Conservation (phyloP, 164 flowering plant species). For the Brasenia schreberi region DNA sequence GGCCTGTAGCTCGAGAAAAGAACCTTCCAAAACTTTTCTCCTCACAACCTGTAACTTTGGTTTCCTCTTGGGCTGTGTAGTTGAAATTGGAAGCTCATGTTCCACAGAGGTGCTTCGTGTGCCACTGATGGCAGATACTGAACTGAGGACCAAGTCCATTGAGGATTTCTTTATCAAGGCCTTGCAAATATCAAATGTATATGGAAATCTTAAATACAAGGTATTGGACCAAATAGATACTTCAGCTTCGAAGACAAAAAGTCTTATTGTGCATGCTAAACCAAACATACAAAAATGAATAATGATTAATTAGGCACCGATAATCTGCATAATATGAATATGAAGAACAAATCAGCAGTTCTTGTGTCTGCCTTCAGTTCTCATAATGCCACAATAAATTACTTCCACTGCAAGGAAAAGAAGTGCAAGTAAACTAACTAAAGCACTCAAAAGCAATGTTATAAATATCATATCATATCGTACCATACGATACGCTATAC, state of each 20-base stretch:
- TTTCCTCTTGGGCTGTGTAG: neutral
- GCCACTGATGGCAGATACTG: neutral
- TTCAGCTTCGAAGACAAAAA: neutral
- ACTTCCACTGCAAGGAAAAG: no score
- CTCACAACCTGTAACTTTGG: neutral
- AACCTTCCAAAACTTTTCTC: neutral
- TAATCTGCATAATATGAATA: neutral
- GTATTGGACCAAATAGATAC: no score
- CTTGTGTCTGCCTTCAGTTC: no score
- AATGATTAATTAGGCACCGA: neutral
- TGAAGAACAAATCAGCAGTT: neutral
- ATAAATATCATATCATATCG: no score
- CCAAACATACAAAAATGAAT: neutral
- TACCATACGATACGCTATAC: no score
- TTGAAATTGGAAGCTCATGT: neutral
- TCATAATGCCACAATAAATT: no score
- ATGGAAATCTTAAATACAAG: no score
- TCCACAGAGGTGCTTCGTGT: neutral
- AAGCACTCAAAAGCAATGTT: no score
- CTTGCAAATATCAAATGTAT: neutral
- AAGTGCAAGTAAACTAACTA: no score
- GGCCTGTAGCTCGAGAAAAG: neutral
- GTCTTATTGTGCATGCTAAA: neutral
- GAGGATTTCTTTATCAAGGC: neutral
- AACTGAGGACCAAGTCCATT: neutral